Percentiles rank a stretch among this genome's conserved stretches.
Evolutionary conservation across 1,139 yeast genomes (phyloP).

Genomic region (Nakaseomyces bracarensis): DNA sequence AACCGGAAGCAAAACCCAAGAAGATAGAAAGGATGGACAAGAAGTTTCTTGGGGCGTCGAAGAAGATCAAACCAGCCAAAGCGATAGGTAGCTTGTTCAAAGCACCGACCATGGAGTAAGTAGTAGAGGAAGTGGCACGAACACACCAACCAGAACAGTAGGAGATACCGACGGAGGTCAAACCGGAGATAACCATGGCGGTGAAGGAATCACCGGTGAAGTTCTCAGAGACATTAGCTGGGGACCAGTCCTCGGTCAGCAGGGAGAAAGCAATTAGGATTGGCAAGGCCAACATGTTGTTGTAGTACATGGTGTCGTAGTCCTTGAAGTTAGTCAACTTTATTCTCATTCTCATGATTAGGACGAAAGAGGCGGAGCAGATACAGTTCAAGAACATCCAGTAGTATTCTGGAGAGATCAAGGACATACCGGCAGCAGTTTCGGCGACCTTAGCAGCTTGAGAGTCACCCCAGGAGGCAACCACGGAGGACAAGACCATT

Average conservation of each 20-base stretch:
- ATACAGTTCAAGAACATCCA: conserved; percentile 97
- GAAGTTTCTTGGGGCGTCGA: conserved; percentile 90
- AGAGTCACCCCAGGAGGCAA: conserved; percentile 89
- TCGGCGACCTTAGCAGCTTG: conserved; percentile 28
- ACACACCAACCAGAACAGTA: conserved; percentile 99
- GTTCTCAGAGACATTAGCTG: conserved; percentile 62
- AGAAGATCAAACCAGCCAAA: conserved; percentile 83
- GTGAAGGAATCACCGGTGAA: conserved; percentile 67
- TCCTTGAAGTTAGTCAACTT: conserved; percentile 95
- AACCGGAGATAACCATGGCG: conserved; percentile 89
- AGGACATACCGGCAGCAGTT: conserved; percentile 31
- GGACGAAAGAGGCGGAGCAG: conserved; percentile 86
- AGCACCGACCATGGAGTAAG: conserved; percentile 99
- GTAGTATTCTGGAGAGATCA: conserved; percentile 74
- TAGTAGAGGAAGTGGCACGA: conserved; percentile 95
- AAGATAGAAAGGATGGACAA: conserved; percentile 84
- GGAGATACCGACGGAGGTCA: conserved; percentile 91
- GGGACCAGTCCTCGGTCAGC: conserved; percentile 85
- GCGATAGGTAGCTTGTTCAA: conserved; percentile 97
- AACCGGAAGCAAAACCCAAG: conserved; percentile 88
- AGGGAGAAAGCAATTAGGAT: conserved; percentile 69
- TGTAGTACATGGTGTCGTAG: conserved; percentile 97
- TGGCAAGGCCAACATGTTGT: conserved; percentile 87
- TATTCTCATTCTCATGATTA: conserved; percentile 94
- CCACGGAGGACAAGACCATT: conserved; percentile 88